Evolutionary conservation across 2,329 filamentous ascomycete species (phyloP).

Genomic region (Fusarium longipes): DNA sequence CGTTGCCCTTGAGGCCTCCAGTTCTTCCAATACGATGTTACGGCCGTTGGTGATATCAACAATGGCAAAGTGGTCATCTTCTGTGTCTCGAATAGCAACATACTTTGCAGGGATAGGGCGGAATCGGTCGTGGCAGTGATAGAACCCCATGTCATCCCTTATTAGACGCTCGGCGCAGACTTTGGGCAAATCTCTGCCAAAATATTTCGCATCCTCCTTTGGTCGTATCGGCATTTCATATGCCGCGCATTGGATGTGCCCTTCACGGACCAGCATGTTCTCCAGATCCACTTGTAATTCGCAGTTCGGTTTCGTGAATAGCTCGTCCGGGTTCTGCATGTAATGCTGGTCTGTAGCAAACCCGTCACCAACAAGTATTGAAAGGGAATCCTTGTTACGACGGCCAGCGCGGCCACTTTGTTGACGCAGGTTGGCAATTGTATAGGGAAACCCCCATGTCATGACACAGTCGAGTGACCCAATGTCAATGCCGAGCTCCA

Average conservation of each 20-base stretch:
- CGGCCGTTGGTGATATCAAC: slow-evolving; percentile 85
- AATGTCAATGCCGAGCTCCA: slow-evolving; percentile 96
- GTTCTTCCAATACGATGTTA: slow-evolving; percentile 90
- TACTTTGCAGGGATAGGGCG: slow-evolving; percentile 84
- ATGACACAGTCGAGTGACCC: slow-evolving; percentile 93
- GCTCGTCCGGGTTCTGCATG: slow-evolving; percentile 94
- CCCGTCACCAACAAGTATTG: slow-evolving; percentile 87
- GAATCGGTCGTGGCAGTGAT: slow-evolving; percentile 89
- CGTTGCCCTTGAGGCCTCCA: slow-evolving; percentile 94
- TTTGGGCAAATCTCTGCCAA: slow-evolving; percentile 76
- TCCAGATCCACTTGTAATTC: slow-evolving; percentile 91
- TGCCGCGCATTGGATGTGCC: slow-evolving; percentile 94
- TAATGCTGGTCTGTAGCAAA: slow-evolving; percentile 95
- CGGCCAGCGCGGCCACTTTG: slow-evolving; percentile 94
- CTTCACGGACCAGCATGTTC: slow-evolving; percentile 91
- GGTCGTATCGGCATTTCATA: slow-evolving; percentile 93
- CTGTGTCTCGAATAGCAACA: slow-evolving; percentile 88
- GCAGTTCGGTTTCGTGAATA: slow-evolving; percentile 91
- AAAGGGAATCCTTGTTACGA: slow-evolving; percentile 92
- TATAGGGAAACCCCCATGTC: slow-evolving; percentile 94
- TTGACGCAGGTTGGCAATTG: slow-evolving; percentile 92
- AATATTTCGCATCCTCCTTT: slow-evolving; percentile 79
- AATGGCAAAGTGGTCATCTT: slow-evolving; percentile 92
- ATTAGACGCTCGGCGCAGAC: slow-evolving; percentile 80
- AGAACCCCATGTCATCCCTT: slow-evolving; percentile 82